Percentiles rank a stretch among this genome's conserved stretches.
These are phyloP conservation scores for Smittium mucronatum DNA, from an alignment of 371 early-diverging fungal species.

Conservation along the genomic window DNA sequence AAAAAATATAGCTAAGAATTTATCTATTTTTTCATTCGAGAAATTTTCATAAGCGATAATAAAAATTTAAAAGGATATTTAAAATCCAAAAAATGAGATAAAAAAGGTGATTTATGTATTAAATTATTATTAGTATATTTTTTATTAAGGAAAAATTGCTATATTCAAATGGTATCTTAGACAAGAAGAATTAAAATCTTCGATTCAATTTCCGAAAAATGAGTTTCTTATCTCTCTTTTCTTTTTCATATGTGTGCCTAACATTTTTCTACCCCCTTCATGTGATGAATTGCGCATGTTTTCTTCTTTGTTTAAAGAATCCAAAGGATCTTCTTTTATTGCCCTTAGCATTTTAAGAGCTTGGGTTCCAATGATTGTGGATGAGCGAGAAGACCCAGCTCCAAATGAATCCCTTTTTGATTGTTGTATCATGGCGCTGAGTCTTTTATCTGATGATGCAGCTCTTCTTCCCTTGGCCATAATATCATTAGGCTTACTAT, in stretches of 20 bases:
- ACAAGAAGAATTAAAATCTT: too few species aligned
- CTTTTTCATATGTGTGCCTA: background rate
- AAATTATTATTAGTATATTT: too few species aligned
- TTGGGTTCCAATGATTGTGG: slow-evolving; percentile 45
- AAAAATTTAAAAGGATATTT: too few species aligned
- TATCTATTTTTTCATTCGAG: too few species aligned
- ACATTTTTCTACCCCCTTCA: background rate
- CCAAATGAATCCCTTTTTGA: slow-evolving; percentile 35
- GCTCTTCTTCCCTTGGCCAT: slow-evolving; percentile 16
- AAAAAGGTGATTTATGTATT: too few species aligned
- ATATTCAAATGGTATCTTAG: too few species aligned
- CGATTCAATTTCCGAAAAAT: background rate
- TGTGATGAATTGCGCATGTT: background rate
- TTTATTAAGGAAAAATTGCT: too few species aligned
- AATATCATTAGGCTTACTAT: background rate
- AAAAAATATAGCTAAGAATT: too few species aligned
- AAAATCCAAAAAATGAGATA: too few species aligned
- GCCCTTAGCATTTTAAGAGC: slow-evolving; percentile 55
- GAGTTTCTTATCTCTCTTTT: background rate
- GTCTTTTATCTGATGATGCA: slow-evolving; percentile 54
- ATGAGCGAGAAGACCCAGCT: slow-evolving; percentile 39
- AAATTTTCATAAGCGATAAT: too few species aligned
- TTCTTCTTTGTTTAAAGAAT: background rate
- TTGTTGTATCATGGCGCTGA: slow-evolving; percentile 33
- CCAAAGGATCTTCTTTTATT: slow-evolving; percentile 34